phyloP scores from a whole-genome alignment of 1,284 basidiomycete genomes.

The Mycena citricolor region DNA sequence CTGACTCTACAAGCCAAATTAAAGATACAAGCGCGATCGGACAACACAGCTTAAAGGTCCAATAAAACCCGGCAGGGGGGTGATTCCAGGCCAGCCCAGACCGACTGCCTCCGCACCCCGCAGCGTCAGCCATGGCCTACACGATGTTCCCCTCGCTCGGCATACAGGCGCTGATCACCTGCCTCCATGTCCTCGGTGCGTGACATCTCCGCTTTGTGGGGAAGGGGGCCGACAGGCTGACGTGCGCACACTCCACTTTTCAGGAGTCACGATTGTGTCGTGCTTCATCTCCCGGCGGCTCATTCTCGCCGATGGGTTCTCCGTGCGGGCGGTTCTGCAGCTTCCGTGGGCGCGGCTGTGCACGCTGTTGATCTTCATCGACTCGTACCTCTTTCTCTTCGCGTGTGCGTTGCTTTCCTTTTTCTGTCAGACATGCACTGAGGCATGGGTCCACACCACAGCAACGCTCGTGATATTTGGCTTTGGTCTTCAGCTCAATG shows the following conservation, averaged over 20 bases:
- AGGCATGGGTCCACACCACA: conserved; percentile 13
- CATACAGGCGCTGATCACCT: conserved; percentile 31
- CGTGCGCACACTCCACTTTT: not conserved
- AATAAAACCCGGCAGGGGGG: no score
- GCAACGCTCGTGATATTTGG: conserved; percentile 36
- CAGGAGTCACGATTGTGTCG: conserved; percentile 33
- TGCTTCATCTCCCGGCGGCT: conserved; percentile 35
- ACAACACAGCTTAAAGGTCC: no score
- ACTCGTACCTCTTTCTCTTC: conserved; percentile 37
- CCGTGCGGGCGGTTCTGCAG: conserved; percentile 21
- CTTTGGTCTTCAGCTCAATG: conserved; percentile 32
- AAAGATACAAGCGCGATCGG: no score
- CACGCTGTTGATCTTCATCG: conserved; percentile 31
- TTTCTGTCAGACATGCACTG: not conserved
- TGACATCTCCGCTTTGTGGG: not conserved
- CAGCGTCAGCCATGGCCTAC: conserved; percentile 10
- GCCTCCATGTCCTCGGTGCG: conserved; percentile 34
- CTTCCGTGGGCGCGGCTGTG: conserved; percentile 32
- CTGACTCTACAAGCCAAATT: no score
- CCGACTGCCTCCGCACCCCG: no score
- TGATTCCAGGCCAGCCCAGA: no score
- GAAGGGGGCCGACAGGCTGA: not conserved
- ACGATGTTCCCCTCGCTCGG: conserved; percentile 31
- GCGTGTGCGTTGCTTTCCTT: conserved; percentile 27
- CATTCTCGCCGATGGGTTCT: conserved; percentile 6